Base-by-base conservation (phyloP, 768 basidiomycete genomes). In the Pluteus cervinus region DNA sequence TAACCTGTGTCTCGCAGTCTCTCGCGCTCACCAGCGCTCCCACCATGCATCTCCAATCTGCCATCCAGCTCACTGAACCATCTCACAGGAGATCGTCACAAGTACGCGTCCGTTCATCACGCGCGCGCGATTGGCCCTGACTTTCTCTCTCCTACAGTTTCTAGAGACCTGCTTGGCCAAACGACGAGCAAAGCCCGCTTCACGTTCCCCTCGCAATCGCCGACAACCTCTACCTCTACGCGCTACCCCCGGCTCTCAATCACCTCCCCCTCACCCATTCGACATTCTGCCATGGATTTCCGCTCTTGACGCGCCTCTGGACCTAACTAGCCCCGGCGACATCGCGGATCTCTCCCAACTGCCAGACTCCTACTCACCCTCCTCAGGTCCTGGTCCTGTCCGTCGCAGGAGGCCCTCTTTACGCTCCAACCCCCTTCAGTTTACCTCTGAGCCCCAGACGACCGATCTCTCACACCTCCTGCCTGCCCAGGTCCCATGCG, bases 251-350 rank as follows among this genome's bases (percentile, higher is more conserved):
- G n/a, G n/a, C n/a, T n/a, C n/a, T n/a, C 18, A 7, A 40, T 61
- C 66, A 28, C 47, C 63, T 25, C 55, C 61, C 14, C 33, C 46
- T 22, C 65, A 66, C 30, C 39, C 53, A 3, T 81, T 84, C 52
- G 81, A 84, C 60, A 62, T 68, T 18, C 69, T 85, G 7, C 78
- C 81, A 4, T 85, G 81, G 81, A 77, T 81, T 36, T 65, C 78
- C 17, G 65, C 73, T 6, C 60, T 83, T 34, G 75, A 83, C 36
- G 42, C 58, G 36, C 43, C 71, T 5, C 62, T 69, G 10, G 63
- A 71, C 36, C 47, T 49, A 40, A 39, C 62, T 48, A 61, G 66
- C 48, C 58, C 58, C 12, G 66, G 65, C 52, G 76, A 82, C 48
- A 72, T 81, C 42, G 79, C 80, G 38, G 80, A 83, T 58, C 71